Evolutionary conservation across 495 filamentous ascomycete species (phyloP).

Genomic region (Talaromyces stipitatus): DNA sequence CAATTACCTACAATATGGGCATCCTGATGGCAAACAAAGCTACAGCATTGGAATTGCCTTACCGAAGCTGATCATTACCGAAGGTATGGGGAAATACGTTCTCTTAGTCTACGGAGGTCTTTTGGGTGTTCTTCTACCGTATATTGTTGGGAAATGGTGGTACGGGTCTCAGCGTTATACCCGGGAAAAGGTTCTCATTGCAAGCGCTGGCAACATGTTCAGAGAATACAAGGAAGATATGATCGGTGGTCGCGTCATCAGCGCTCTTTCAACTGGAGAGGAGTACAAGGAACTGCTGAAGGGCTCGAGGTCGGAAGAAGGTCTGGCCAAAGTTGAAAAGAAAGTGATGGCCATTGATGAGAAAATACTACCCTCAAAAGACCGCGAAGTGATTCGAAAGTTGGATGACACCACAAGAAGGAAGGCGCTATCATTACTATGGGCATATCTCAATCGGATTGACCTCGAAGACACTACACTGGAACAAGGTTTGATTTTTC

Average conservation of each 20-base stretch:
- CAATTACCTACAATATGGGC: slow-evolving; percentile 91
- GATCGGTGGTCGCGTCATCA: slow-evolving; percentile 69
- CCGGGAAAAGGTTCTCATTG: slow-evolving; percentile 82
- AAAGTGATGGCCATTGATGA: slow-evolving; percentile 56
- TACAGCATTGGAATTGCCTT: slow-evolving; percentile 97
- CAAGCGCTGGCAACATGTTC: slow-evolving; percentile 90
- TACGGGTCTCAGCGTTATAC: slow-evolving; percentile 90
- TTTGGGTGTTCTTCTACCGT: slow-evolving; percentile 84
- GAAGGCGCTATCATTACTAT: slow-evolving; percentile 82
- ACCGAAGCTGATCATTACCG: slow-evolving; percentile 83
- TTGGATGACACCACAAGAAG: slow-evolving; percentile 65
- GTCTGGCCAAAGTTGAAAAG: slow-evolving; percentile 73
- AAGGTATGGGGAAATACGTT: slow-evolving; percentile 93
- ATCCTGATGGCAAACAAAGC: slow-evolving; percentile 96
- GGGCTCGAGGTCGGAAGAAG: slow-evolving; percentile 65
- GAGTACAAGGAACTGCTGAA: slow-evolving; percentile 70
- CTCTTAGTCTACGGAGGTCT: slow-evolving; percentile 79
- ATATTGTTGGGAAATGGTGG: slow-evolving; percentile 96
- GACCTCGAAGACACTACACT: slow-evolving; percentile 65
- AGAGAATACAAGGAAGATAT: slow-evolving; percentile 80
- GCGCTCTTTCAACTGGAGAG: slow-evolving; percentile 70
- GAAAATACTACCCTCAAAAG: slow-evolving; percentile 42
- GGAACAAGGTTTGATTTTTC: slow-evolving; percentile 56
- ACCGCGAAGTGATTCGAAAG: slow-evolving; percentile 58
- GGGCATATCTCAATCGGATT: slow-evolving; percentile 88